These are phyloP conservation scores for Physcomitrellopsis africana DNA, from an alignment of 225 moss, liverwort and hornwort genomes.

Conservation along the genomic window DNA sequence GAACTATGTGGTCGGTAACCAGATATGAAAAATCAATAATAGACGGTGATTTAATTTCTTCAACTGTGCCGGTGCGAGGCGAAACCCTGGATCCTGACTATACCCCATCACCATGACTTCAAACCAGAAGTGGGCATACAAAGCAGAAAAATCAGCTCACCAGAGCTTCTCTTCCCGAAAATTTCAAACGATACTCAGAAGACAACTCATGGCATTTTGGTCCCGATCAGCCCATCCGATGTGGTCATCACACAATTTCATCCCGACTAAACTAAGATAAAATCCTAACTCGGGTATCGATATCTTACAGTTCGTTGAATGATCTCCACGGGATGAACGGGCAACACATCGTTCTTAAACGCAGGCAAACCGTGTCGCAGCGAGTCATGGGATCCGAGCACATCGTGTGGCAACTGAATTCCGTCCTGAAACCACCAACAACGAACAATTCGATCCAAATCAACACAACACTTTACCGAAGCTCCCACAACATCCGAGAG, in stretches of 20 bases:
- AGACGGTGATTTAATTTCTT: neutral
- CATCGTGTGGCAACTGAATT: slow-evolving; percentile 74
- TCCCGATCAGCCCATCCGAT: neutral
- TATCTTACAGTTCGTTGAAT: slow-evolving; percentile 77
- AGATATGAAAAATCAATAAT: neutral
- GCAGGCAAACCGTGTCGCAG: slow-evolving; percentile 87
- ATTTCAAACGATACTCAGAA: neutral
- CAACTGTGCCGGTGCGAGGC: neutral
- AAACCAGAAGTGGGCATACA: neutral
- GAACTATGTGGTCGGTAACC: neutral
- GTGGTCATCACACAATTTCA: neutral
- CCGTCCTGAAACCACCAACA: slow-evolving; percentile 40
- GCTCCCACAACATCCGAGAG: neutral
- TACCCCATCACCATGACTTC: neutral
- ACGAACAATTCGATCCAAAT: slow-evolving; percentile 9
- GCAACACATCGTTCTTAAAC: slow-evolving; percentile 74
- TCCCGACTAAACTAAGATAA: slow-evolving; percentile 3
- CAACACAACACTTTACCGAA: slow-evolving; percentile 2
- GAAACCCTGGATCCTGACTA: neutral
- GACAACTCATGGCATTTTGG: neutral
- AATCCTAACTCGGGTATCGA: neutral
- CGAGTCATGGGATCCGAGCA: slow-evolving; percentile 77
- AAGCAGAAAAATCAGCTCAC: neutral
- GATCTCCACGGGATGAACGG: slow-evolving; percentile 75
- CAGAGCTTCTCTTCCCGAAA: neutral